phyloP scores from a whole-genome alignment of 345 rosid species.

The Conringia planisiliqua region DNA sequence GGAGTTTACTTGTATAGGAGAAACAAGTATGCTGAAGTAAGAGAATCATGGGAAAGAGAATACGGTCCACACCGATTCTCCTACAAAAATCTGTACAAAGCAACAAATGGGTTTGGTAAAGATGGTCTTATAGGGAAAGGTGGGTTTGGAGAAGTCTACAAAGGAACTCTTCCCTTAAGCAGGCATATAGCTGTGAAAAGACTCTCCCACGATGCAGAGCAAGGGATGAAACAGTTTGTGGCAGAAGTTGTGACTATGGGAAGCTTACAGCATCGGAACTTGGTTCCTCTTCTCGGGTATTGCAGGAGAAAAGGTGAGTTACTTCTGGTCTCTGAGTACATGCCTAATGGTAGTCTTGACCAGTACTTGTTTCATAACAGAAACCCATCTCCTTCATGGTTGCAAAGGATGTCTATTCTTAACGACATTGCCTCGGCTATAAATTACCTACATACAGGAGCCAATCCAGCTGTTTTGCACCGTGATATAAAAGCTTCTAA shows the following conservation, averaged over 20 bases:
- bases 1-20: constrained; percentile 24
- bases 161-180: constrained; percentile 34
- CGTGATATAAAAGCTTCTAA: constrained; percentile 45
- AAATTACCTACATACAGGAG: constrained; percentile 39
- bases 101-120: constrained; percentile 46
- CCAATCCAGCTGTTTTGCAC: constrained; percentile 40
- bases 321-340: constrained; percentile 37
- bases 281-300: constrained; percentile 42
- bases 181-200: constrained; percentile 41
- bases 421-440: constrained; percentile 38
- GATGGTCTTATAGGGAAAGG: constrained; percentile 34
- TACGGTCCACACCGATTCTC: constrained; percentile 35
- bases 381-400: constrained; percentile 30
- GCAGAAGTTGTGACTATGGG: constrained; percentile 43
- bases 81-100: constrained; percentile 37
- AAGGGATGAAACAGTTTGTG: constrained; percentile 46
- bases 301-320: constrained; percentile 41
- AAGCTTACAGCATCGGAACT: constrained; percentile 38
- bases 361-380: constrained; percentile 21
- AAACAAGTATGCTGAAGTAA: constrained; percentile 33
- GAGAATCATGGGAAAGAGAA: constrained; percentile 43
- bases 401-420: constrained; percentile 33
- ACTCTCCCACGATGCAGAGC: constrained; percentile 36
- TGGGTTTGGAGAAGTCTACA: constrained; percentile 46
- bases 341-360: constrained; percentile 42